A percentile compares a stretch with the other conserved stretches of the same genome.
Evolutionary conservation across 2,329 filamentous ascomycete genomes (phyloP).

Genomic region (Balansia obtecta): DNA sequence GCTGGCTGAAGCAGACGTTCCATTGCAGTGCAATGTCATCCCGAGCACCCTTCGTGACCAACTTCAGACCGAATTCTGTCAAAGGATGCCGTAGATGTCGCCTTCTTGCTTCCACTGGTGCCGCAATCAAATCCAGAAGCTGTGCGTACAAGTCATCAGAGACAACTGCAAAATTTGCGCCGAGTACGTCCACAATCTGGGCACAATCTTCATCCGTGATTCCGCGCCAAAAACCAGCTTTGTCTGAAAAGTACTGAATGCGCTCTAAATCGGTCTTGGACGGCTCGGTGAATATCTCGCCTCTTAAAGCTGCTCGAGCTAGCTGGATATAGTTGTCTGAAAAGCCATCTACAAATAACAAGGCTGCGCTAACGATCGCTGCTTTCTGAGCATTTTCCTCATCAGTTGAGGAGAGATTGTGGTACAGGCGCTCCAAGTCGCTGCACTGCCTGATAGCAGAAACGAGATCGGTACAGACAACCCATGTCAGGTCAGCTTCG

Average conservation of each 20-base stretch:
- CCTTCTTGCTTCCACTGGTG: conserved; percentile 31
- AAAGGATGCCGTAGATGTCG: conserved; percentile 39
- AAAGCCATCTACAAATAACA: conserved; percentile 58
- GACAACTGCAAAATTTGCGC: conserved; percentile 49
- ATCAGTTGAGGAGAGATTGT: conserved; percentile 49
- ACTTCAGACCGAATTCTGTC: conserved; percentile 64
- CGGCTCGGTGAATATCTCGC: conserved; percentile 64
- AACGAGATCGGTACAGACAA: conserved; percentile 70
- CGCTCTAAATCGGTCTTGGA: conserved; percentile 58
- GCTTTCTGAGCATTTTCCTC: conserved; percentile 42
- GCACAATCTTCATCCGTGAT: conserved; percentile 73
- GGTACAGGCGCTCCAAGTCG: conserved; percentile 58
- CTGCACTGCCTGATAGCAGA: conserved; percentile 72
- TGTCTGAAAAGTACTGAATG: conserved; percentile 67
- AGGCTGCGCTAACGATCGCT: conserved; percentile 55
- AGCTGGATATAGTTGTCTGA: conserved; percentile 56
- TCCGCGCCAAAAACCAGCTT: conserved; percentile 63
- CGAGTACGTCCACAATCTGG: conserved; percentile 55
- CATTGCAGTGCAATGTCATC: conserved; percentile 65
- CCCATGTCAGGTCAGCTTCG: conserved; percentile 62
- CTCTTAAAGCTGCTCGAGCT: conserved; percentile 53
- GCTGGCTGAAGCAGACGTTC: conserved; percentile 66
- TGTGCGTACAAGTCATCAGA: conserved; percentile 41
- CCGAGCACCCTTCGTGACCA: conserved; percentile 64
- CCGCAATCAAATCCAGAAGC: conserved; percentile 33